phyloP scores from a whole-genome alignment of 2,329 filamentous ascomycete genomes.

The Penicillium sp. region DNA sequence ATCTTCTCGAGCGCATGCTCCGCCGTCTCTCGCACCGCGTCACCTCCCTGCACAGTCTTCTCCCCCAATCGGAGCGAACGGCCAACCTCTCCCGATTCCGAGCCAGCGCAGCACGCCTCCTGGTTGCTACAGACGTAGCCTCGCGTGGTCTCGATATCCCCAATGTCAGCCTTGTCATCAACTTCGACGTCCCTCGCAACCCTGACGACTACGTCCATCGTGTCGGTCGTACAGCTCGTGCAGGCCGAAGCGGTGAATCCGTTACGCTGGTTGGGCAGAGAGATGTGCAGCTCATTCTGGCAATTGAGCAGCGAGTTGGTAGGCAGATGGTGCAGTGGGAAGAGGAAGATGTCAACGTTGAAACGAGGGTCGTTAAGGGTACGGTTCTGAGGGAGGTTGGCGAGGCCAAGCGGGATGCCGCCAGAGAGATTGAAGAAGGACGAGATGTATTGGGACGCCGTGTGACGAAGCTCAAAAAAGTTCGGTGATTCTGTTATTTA shows the following conservation, averaged over 20 bases:
- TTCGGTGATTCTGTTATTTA: conserved; percentile 21
- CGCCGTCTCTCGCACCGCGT: conserved; percentile 83
- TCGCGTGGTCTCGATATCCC: conserved; percentile 94
- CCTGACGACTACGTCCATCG: conserved; percentile 97
- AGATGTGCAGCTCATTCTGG: conserved; percentile 84
- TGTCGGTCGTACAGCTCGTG: conserved; percentile 90
- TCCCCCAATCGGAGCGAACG: conserved; percentile 78
- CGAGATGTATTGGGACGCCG: conserved; percentile 87
- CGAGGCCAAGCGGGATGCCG: conserved; percentile 91
- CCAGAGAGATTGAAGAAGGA: conserved; percentile 87
- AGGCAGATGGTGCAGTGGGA: conserved; percentile 76
- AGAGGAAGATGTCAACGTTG: conserved; percentile 91
- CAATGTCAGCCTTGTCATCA: conserved; percentile 82
- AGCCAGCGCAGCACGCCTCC: conserved; percentile 78
- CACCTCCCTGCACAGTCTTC: conserved; percentile 81
- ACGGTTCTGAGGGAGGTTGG: conserved; percentile 76
- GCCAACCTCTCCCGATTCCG: conserved; percentile 90
- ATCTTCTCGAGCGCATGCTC: conserved; percentile 82
- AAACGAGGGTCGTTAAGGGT: conserved; percentile 80
- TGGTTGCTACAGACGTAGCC: conserved; percentile 93
- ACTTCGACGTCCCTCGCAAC: conserved; percentile 94
- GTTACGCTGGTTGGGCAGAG: conserved; percentile 89
- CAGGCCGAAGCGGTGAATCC: conserved; percentile 75
- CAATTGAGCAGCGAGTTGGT: conserved; percentile 78
- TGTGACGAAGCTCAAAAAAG: conserved; percentile 46